Evolutionary conservation across 345 rosid species (phyloP).

Genomic region (Ricinus communis): DNA sequence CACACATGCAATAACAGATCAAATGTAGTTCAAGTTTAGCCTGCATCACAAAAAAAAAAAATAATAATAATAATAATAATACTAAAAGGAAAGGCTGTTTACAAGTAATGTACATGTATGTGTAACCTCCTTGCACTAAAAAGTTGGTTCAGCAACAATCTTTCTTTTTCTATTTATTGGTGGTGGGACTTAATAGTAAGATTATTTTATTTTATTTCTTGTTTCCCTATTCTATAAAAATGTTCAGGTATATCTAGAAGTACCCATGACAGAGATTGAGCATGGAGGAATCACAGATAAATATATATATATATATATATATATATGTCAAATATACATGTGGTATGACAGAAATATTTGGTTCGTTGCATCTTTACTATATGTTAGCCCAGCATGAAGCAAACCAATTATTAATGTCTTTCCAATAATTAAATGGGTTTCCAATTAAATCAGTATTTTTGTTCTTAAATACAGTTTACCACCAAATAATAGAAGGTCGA

Average conservation of each 20-base stretch:
- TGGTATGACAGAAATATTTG: background rate
- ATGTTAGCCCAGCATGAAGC: background rate
- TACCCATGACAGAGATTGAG: constrained; percentile 3
- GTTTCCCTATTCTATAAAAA: background rate
- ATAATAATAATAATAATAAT: no score
- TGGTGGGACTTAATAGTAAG: constrained; percentile 18
- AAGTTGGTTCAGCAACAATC: background rate
- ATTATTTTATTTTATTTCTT: no score
- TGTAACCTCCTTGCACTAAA: background rate
- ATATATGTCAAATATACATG: no score
- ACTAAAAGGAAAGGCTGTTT: constrained; percentile 1
- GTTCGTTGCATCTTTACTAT: background rate
- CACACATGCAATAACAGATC: constrained; percentile 12
- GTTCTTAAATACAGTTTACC: no score
- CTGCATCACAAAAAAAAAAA: no score
- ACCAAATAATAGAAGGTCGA: no score
- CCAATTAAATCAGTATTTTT: no score
- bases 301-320: no score
- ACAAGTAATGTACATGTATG: background rate
- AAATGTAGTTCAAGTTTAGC: background rate
- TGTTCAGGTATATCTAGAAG: background rate
- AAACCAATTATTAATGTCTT: background rate
- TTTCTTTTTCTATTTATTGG: background rate
- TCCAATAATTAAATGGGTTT: no score
- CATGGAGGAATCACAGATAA: constrained; percentile 1